Conservation (phyloP, 495 filamentous ascomycete species). For the Articulospora tetracladia region DNA sequence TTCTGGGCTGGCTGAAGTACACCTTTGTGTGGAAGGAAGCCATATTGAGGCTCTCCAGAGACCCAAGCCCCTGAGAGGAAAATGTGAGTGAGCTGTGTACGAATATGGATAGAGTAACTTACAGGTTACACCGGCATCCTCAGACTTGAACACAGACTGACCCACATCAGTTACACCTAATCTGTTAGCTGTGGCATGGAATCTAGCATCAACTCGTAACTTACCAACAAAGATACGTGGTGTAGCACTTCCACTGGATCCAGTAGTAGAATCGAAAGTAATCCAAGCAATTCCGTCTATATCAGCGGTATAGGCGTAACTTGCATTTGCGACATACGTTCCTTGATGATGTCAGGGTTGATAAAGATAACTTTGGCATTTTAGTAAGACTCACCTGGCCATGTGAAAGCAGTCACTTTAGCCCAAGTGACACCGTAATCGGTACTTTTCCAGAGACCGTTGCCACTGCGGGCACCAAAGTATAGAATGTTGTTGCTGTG, state of each 20-base stretch:
- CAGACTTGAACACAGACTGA: constrained; percentile 49
- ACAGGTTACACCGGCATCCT: constrained; percentile 45
- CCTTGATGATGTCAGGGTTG: not conserved
- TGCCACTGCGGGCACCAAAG: constrained; percentile 53
- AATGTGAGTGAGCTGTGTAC: not conserved
- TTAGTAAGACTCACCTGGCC: constrained; percentile 8
- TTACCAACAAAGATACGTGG: constrained; percentile 51
- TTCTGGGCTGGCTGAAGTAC: constrained; percentile 47
- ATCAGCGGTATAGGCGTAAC: constrained; percentile 1
- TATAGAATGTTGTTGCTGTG: constrained; percentile 50
- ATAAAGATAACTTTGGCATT: constrained; percentile 32
- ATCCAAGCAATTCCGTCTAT: constrained; percentile 45
- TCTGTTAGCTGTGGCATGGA: not conserved
- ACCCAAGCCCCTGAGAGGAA: constrained; percentile 40
- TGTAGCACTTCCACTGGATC: constrained; percentile 40
- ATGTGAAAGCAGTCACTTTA: constrained; percentile 51
- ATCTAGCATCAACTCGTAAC: not conserved
- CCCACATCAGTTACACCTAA: constrained; percentile 43
- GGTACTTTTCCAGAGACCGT: constrained; percentile 55
- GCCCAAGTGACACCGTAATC: constrained; percentile 51
- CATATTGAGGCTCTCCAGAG: constrained; percentile 41
- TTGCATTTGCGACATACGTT: constrained; percentile 10
- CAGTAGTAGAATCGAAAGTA: constrained; percentile 52
- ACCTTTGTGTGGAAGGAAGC: constrained; percentile 51
- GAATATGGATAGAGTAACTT: not conserved